These are phyloP conservation scores for Adansonia madagascariensis DNA, from an alignment of 441 rosid genomes.

Conservation along the genomic window DNA sequence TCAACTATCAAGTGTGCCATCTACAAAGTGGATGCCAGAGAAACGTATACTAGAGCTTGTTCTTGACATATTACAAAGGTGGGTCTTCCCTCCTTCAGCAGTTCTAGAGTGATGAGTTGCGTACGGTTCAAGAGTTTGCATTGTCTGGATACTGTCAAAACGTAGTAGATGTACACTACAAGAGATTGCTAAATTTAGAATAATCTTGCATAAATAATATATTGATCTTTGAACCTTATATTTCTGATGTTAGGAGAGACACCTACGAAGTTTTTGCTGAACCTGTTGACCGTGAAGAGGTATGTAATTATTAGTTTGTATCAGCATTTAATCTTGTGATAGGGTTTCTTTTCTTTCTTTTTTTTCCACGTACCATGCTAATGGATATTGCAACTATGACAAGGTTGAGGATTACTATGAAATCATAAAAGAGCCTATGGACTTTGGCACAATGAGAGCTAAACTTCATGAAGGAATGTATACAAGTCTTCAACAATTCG, in stretches of 20 bases:
- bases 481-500: slow-evolving; percentile 56
- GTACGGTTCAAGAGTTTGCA: background rate
- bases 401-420: slow-evolving; percentile 66
- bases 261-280: slow-evolving; percentile 61
- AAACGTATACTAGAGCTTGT: slow-evolving; percentile 47
- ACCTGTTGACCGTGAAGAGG: slow-evolving; percentile 63
- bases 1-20: slow-evolving; percentile 27
- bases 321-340: slow-evolving; percentile 8
- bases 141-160: background rate
- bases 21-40: slow-evolving; percentile 39
- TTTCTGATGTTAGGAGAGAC: slow-evolving; percentile 50
- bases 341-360: slow-evolving; percentile 6
- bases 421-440: slow-evolving; percentile 72
- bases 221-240: background rate
- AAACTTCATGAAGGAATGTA: slow-evolving; percentile 85
- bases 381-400: slow-evolving; percentile 25
- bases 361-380: slow-evolving; percentile 16
- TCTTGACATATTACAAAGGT: slow-evolving; percentile 62
- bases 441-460: slow-evolving; percentile 82
- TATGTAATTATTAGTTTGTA: slow-evolving; percentile 29
- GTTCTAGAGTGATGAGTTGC: slow-evolving; percentile 7
- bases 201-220: background rate
- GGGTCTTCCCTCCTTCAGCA: background rate
- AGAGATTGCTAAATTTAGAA: background rate
- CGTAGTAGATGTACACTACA: background rate